phyloP scores from a whole-genome alignment of 208 protist species.

The Lotmaria passim region DNA sequence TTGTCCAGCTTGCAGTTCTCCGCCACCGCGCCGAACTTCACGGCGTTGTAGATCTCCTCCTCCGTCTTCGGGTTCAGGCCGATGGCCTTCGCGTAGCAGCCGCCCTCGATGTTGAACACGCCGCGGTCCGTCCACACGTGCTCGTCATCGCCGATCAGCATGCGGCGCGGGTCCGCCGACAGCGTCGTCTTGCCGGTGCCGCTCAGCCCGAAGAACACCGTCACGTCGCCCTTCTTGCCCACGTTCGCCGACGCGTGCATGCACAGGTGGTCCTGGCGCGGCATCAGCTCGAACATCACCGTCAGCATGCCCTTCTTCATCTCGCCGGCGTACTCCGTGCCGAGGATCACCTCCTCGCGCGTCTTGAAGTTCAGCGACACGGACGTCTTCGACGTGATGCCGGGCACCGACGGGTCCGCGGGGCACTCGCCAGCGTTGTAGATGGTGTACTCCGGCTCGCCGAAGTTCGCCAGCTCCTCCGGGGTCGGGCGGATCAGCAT shows the following conservation, averaged over 20 bases:
- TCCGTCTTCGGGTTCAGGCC: conserved; percentile 88
- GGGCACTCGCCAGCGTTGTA: conserved; percentile 95
- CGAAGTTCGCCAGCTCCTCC: conserved; percentile 92
- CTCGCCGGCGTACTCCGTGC: conserved; percentile 97
- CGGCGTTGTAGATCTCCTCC: conserved; percentile 93
- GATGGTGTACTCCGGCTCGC: conserved; percentile 95
- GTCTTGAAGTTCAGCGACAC: conserved; percentile 88
- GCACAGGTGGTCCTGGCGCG: conserved; percentile 90
- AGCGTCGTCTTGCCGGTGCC: conserved; percentile 95
- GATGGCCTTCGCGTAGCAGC: conserved; percentile 94
- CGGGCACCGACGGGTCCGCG: conserved; percentile 89
- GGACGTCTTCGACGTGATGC: conserved; percentile 74
- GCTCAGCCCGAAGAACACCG: conserved; percentile 92
- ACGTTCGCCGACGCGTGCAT: conserved; percentile 95
- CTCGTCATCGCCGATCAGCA: conserved; percentile 94
- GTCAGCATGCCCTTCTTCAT: conserved; percentile 99
- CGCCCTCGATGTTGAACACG: conserved; percentile 94
- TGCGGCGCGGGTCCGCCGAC: conserved; percentile 83
- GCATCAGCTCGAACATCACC: conserved; percentile 97
- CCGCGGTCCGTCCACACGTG: conserved; percentile 91
- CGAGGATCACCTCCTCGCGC: conserved; percentile 94
- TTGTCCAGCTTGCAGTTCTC: conserved; percentile 89
- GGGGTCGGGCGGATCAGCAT: conserved; percentile 95
- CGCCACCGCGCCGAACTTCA: conserved; percentile 84
- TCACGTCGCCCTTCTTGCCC: conserved; percentile 73